A percentile compares a stretch with the other conserved stretches of the same genome.
Evolutionary conservation across 1,284 basidiomycete species (phyloP).

Genomic region (Microstroma glucosiphilum): DNA sequence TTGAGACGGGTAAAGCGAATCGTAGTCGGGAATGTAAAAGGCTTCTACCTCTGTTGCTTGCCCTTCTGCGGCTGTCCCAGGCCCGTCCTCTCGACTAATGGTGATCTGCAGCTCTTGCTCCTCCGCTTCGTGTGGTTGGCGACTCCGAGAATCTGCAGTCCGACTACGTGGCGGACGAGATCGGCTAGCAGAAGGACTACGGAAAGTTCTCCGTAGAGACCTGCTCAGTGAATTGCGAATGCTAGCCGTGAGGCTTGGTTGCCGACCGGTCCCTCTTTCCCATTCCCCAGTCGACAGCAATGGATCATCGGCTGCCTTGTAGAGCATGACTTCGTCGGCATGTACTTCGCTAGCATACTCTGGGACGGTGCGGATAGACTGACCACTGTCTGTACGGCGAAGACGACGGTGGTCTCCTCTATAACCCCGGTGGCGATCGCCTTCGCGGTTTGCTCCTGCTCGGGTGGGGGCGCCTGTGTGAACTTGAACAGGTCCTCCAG

Average conservation of each 20-base stretch:
- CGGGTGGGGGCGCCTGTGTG: too few species aligned
- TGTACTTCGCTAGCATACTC: neutral
- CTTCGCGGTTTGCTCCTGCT: too few species aligned
- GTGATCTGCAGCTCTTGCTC: too few species aligned
- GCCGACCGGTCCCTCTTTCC: neutral
- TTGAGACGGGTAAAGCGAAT: neutral
- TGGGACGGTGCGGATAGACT: neutral
- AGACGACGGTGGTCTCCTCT: neutral
- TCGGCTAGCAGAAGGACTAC: too few species aligned
- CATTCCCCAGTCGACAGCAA: neutral
- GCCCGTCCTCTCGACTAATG: neutral
- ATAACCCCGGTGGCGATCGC: neutral
- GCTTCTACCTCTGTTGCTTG: neutral
- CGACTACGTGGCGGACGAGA: too few species aligned
- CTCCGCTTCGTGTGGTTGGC: too few species aligned
- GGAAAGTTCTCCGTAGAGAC: neutral
- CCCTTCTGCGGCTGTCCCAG: neutral
- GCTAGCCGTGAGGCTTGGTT: neutral
- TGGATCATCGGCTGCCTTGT: neutral
- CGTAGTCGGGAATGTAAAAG: neutral
- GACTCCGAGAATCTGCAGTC: too few species aligned
- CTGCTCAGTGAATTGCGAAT: neutral
- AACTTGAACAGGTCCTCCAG: too few species aligned
- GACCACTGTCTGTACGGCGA: slow-evolving; percentile 3
- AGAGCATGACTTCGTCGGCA: slow-evolving; percentile 4